phyloP scores from a whole-genome alignment of 371 early-diverging fungal species.

The Mortierella sp. region DNA sequence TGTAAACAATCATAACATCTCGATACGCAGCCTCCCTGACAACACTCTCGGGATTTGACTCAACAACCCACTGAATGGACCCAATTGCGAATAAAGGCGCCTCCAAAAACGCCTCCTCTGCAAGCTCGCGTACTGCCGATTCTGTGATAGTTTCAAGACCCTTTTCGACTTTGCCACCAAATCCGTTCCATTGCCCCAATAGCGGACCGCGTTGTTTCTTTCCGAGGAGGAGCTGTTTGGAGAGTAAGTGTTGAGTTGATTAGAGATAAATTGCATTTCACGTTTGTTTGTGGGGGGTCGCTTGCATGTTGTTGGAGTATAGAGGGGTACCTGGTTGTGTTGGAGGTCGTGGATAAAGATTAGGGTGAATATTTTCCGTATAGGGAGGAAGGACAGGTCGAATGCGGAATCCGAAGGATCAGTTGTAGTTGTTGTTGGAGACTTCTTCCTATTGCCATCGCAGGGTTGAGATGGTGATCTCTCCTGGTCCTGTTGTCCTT shows the following conservation, averaged over 20 bases:
- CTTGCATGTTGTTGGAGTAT: not conserved
- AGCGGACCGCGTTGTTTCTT: conserved; percentile 44
- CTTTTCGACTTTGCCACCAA: conserved; percentile 55
- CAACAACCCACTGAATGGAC: conserved; percentile 45
- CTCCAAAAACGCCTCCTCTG: conserved; percentile 41
- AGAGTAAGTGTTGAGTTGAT: not conserved
- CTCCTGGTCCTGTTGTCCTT: not conserved
- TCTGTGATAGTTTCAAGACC: conserved; percentile 24
- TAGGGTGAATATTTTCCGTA: conserved; percentile 49
- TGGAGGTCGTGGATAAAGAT: conserved; percentile 50
- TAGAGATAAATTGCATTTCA: not conserved
- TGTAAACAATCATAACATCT: conserved; percentile 49
- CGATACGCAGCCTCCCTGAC: conserved; percentile 14
- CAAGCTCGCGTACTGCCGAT: conserved; percentile 44
- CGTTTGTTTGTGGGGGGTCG: not conserved
- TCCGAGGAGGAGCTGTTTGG: conserved; percentile 33
- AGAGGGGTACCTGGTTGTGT: conserved; percentile 29
- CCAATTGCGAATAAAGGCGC: conserved; percentile 47
- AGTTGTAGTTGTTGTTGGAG: not conserved
- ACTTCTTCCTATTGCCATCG: not conserved
- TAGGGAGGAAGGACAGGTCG: conserved; percentile 17
- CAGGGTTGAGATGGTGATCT: not conserved
- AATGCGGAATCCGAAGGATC: conserved; percentile 17
- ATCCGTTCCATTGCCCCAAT: conserved; percentile 54
- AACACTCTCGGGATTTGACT: not conserved